Conservation (phyloP, 495 filamentous ascomycete genomes). For the Collariella sp. region DNA sequence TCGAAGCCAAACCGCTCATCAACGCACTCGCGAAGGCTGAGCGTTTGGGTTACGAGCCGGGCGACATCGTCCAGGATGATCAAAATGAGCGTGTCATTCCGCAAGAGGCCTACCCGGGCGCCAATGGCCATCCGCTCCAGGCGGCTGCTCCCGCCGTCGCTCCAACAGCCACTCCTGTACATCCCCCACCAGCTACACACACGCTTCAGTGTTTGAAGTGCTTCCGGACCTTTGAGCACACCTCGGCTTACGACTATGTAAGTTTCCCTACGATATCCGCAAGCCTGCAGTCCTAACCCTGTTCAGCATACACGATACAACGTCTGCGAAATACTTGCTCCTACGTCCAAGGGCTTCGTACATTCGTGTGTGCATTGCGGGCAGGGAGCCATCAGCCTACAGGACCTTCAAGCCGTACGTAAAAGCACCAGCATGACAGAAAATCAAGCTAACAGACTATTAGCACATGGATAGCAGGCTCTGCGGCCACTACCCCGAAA, state of each 20-base stretch:
- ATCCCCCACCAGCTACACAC: not conserved
- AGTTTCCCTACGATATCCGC: slow-evolving; percentile 7
- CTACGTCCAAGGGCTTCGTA: slow-evolving; percentile 22
- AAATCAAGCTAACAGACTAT: not conserved
- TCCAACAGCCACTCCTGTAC: slow-evolving; percentile 1
- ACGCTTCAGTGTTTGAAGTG: slow-evolving; percentile 32
- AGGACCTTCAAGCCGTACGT: slow-evolving; percentile 31
- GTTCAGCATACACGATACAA: slow-evolving; percentile 33
- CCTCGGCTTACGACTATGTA: slow-evolving; percentile 33
- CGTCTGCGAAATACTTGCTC: slow-evolving; percentile 29
- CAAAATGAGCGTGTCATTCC: slow-evolving; percentile 29
- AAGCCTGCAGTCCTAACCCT: not conserved
- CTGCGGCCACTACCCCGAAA: slow-evolving; percentile 23
- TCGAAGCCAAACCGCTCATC: slow-evolving; percentile 40
- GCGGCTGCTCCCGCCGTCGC: not conserved
- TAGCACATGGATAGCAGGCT: slow-evolving; percentile 30
- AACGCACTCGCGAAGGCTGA: slow-evolving; percentile 43
- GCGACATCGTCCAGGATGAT: slow-evolving; percentile 35
- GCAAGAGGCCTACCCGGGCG: slow-evolving; percentile 21
- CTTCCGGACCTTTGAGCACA: slow-evolving; percentile 30
- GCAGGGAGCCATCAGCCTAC: slow-evolving; percentile 27
- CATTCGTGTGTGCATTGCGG: slow-evolving; percentile 35
- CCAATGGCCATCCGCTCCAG: slow-evolving; percentile 6
- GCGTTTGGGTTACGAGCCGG: slow-evolving; percentile 40
- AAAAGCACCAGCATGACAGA: not conserved